Base-by-base conservation (phyloP, 2,329 filamentous ascomycete genomes). In the Sporothrix sp. region DNA sequence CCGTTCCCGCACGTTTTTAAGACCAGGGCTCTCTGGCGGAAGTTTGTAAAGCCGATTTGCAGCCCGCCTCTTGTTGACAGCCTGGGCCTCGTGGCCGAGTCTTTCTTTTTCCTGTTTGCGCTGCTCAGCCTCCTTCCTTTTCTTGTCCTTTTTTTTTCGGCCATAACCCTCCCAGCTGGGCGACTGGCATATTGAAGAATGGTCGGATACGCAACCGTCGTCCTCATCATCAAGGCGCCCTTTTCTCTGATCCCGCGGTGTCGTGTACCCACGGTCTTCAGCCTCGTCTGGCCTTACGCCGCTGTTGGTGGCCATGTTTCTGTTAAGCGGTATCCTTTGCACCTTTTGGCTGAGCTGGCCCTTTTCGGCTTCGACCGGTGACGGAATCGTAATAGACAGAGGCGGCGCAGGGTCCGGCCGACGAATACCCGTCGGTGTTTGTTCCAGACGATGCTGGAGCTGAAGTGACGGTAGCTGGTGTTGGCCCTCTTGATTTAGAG, bases 141-240 rank as follows among this genome's bases (percentile, higher is more conserved):
- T 74, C 59, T 71, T 74, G 57, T 73, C 76, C 56, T 68, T 74
- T 57, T 74, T 78, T 56, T 68, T 72, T 18, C 72, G 70, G 3
- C 70, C 69, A 57, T 76, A 76, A 20, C 75, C 72, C 55, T 80
- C 77, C 79, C 79, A 82, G 50, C 72, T 79, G 2, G 79, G 79
- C 1, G 79, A 82, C 50, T 79, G 75, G 54, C 79, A 82, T 49
- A 81, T 76, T 0, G 71, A 74, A 3, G 70, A 72, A 43, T 70
- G 63, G 44, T 71, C 71, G 3, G 69, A 71, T 54, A 63, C 61
- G n/a, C 58, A 52, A 23, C 63, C 60, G 35, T 62, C 62, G 25
- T 62, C 57, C 1, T 43, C 36, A 2, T 52, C 52, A 14, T 55
- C 47, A 16, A 53, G 47, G 32, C 58, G 49, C 10, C 54, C 53